These are phyloP conservation scores for Plasmodium coatneyi DNA, from an alignment of 169 alveolate genomes.

Conservation along the genomic window DNA sequence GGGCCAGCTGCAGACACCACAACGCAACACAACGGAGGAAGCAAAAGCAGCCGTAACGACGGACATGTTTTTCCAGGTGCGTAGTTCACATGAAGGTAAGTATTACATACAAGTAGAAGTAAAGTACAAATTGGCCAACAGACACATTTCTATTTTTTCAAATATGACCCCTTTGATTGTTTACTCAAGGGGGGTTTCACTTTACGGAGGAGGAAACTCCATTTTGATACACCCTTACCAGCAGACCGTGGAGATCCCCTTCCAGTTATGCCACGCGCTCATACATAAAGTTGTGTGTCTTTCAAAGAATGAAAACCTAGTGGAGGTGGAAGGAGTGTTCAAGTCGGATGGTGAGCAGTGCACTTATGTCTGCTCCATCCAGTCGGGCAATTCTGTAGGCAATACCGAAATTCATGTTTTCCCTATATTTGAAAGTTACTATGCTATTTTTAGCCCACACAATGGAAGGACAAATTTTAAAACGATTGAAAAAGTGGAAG, in stretches of 20 bases:
- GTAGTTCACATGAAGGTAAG: constrained; percentile 8
- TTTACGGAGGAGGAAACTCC: not conserved
- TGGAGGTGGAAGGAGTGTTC: not conserved
- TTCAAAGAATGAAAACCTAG: constrained; percentile 6
- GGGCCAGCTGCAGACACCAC: not conserved
- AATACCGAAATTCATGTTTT: constrained; percentile 20
- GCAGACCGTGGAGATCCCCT: constrained; percentile 14
- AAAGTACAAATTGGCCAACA: constrained; percentile 17
- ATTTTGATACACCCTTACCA: constrained; percentile 19
- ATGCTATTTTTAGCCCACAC: not conserved
- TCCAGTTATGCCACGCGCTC: constrained; percentile 38
- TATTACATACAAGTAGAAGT: constrained; percentile 64
- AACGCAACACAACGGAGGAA: not conserved
- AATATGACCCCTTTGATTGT: constrained; percentile 14
- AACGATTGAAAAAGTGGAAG: constrained; percentile 7
- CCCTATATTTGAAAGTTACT: constrained; percentile 62
- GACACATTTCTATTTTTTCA: constrained; percentile 13
- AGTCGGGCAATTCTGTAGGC: constrained; percentile 14
- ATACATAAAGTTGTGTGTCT: constrained; percentile 44
- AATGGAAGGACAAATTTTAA: not conserved
- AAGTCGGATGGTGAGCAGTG: not conserved
- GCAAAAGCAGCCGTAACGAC: not conserved
- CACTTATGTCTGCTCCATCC: constrained; percentile 14
- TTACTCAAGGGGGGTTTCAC: constrained; percentile 15
- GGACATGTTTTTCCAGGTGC: constrained; percentile 27